phyloP scores from a whole-genome alignment of 2,329 filamentous ascomycete genomes.

The Clonostachys rosea region DNA sequence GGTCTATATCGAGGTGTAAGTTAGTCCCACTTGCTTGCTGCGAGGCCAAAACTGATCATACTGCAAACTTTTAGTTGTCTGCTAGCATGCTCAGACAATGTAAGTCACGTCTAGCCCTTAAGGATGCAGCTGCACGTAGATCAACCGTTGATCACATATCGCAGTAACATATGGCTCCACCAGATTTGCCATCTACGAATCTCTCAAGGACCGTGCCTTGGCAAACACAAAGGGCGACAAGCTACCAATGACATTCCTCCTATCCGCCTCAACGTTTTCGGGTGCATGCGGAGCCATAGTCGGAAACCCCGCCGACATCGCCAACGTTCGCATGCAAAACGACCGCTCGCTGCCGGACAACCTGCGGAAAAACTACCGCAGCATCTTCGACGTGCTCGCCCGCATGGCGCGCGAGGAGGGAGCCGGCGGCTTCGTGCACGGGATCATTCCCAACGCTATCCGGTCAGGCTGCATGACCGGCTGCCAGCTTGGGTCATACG shows the following conservation, averaged over 20 bases:
- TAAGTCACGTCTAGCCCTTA: too few relatives aligned
- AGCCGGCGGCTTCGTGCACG: constrained; percentile 27
- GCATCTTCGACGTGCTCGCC: constrained; percentile 81
- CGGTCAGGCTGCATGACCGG: background rate
- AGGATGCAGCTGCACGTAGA: too few relatives aligned
- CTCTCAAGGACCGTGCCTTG: background rate
- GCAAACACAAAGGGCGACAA: background rate
- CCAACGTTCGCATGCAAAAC: constrained; percentile 95
- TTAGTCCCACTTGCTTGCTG: too few relatives aligned
- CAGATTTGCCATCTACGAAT: background rate
- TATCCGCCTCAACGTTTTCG: background rate
- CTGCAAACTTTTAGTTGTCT: too few relatives aligned
- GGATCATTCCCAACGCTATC: background rate
- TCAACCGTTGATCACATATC: too few relatives aligned
- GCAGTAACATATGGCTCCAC: background rate
- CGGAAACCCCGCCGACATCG: constrained; percentile 92
- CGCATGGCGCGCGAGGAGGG: constrained; percentile 82
- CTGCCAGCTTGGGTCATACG: background rate
- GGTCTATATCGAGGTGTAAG: too few relatives aligned
- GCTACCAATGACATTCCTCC: background rate
- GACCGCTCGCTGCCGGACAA: constrained; percentile 86
- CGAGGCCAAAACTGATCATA: too few relatives aligned
- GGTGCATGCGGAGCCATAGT: constrained; percentile 60
- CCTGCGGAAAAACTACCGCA: constrained; percentile 87
- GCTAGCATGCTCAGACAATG: too few relatives aligned